Conservation (phyloP, 192 early-diverging fungal species). For the Gigaspora rosea region DNA sequence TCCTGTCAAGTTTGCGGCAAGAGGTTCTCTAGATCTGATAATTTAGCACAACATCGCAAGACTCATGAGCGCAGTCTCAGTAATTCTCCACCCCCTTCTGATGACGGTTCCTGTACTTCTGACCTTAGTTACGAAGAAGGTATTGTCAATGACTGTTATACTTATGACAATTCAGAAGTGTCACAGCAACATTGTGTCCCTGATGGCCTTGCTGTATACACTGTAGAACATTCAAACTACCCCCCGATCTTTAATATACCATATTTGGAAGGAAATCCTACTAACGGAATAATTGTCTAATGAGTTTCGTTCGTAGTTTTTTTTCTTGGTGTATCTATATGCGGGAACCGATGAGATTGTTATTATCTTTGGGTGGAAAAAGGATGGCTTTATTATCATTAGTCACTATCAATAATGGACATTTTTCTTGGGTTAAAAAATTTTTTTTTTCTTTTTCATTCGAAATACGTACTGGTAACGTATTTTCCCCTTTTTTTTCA, state of each 20-base stretch:
- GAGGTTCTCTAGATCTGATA: constrained; percentile 59
- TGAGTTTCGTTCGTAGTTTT: background rate
- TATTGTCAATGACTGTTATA: constrained; percentile 26
- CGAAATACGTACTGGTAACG: no score
- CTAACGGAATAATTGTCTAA: constrained; percentile 32
- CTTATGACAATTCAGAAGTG: constrained; percentile 10
- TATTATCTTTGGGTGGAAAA: constrained; percentile 34
- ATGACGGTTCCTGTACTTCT: constrained; percentile 23
- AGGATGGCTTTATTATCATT: constrained; percentile 31
- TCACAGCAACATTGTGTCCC: constrained; percentile 13
- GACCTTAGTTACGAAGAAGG: constrained; percentile 27
- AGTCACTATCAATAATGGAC: background rate
- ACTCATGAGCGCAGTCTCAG: constrained; percentile 47
- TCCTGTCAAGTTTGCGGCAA: constrained; percentile 55
- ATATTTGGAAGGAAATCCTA: constrained; percentile 10
- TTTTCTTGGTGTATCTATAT: background rate
- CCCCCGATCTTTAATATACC: constrained; percentile 3
- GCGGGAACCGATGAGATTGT: background rate
- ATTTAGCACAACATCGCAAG: constrained; percentile 60
- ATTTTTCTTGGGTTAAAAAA: constrained; percentile 5
- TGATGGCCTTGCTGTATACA: constrained; percentile 21
- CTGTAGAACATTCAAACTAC: background rate
- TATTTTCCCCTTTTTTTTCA: no score
- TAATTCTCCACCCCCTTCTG: constrained; percentile 31
- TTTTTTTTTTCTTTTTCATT: constrained; percentile 15